A percentile compares a stretch with the other conserved stretches of the same genome.
Conservation (phyloP, 1,284 basidiomycete genomes). For the Papiliotrema flavescens region DNA sequence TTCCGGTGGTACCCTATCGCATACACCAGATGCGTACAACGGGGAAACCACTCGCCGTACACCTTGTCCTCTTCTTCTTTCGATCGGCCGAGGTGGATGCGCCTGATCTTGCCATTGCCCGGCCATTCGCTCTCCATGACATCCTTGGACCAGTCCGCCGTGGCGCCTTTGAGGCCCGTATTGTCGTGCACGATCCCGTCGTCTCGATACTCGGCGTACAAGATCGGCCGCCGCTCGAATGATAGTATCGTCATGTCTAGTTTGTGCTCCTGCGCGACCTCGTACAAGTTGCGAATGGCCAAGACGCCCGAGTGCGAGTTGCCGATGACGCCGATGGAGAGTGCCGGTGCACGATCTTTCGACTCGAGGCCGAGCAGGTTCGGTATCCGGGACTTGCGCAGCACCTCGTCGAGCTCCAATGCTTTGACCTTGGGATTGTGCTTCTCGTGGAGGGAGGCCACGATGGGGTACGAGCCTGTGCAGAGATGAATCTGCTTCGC, state of each 20-base stretch:
- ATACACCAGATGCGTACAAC: conserved; percentile 26
- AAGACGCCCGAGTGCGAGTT: conserved; percentile 29
- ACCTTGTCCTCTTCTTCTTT: conserved; percentile 9
- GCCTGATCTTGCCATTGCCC: conserved; percentile 4
- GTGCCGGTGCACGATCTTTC: neutral
- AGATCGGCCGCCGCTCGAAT: conserved; percentile 18
- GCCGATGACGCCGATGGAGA: conserved; percentile 20
- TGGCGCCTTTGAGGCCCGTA: conserved; percentile 24
- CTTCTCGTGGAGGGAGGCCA: conserved; percentile 5
- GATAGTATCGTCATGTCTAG: neutral
- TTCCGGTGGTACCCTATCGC: conserved; percentile 19
- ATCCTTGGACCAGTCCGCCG: conserved; percentile 22
- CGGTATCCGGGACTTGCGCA: conserved; percentile 17
- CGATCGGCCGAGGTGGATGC: conserved; percentile 9
- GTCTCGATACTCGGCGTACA: conserved; percentile 20
- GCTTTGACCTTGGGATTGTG: conserved; percentile 26
- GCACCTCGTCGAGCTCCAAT: conserved; percentile 21
- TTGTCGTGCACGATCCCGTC: conserved; percentile 30
- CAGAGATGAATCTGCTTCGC: conserved; percentile 13
- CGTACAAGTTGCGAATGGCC: conserved; percentile 23
- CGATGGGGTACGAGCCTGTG: conserved; percentile 22
- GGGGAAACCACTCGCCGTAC: conserved; percentile 15
- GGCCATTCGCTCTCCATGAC: conserved; percentile 8
- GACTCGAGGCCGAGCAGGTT: neutral
- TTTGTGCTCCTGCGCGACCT: conserved; percentile 2